phyloP scores from a whole-genome alignment of 129 eudicot species.

The Helianthus tuberosus region DNA sequence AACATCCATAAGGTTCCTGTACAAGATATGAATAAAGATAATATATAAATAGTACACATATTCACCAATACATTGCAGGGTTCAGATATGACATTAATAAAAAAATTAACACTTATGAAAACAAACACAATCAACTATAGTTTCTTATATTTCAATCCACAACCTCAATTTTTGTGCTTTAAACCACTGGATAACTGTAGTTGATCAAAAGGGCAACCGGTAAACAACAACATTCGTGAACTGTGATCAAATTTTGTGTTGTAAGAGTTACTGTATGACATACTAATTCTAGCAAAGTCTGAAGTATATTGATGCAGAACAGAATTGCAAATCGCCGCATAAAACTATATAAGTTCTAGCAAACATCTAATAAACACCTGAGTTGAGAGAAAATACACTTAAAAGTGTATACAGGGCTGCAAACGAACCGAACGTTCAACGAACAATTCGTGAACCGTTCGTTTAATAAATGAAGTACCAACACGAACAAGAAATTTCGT shows the following conservation, averaged over 20 bases:
- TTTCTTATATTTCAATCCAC: neutral
- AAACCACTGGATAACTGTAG: neutral
- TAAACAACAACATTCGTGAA: neutral
- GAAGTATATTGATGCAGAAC: neutral
- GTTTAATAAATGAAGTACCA: too few species aligned
- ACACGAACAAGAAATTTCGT: too few species aligned
- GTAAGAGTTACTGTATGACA: neutral
- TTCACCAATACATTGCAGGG: neutral
- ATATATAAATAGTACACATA: too few species aligned
- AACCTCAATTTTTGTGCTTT: neutral
- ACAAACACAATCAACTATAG: neutral
- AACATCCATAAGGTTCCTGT: conserved; percentile 87
- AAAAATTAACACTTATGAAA: neutral
- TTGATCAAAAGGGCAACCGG: neutral
- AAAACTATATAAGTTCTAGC: too few species aligned
- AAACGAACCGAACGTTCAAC: too few species aligned
- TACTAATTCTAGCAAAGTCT: neutral
- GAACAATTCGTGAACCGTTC: too few species aligned
- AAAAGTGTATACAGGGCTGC: too few species aligned
- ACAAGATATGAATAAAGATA: neutral
- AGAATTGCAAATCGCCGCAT: too few species aligned
- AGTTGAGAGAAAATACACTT: too few species aligned
- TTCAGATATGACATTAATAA: neutral
- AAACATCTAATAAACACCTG: too few species aligned
- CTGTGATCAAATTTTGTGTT: neutral